These are phyloP conservation scores for Cyclotella sp. DNA, from an alignment of 108 stramenopile genomes.

Conservation along the genomic window DNA sequence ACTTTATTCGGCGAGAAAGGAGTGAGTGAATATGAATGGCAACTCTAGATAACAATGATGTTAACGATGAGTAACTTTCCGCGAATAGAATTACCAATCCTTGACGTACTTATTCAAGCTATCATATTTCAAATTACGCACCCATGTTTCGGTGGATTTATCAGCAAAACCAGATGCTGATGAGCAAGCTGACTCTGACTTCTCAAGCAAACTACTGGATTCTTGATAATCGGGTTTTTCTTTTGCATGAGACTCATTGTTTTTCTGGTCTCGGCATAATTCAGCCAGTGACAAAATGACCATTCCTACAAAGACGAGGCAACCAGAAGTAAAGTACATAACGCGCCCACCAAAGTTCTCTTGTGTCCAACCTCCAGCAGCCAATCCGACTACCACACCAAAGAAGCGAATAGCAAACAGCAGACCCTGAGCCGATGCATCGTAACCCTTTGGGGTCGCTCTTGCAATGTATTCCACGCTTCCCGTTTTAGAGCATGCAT, in stretches of 20 bases:
- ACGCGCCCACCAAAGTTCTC: conserved; percentile 42
- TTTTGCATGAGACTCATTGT: background rate
- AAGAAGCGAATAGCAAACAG: conserved; percentile 48
- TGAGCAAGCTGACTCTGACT: conserved; percentile 36
- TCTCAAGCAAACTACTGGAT: conserved; percentile 17
- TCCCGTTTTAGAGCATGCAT: conserved; percentile 55
- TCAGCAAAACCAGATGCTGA: conserved; percentile 39
- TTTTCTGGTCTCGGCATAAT: conserved; percentile 11
- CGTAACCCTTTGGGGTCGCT: conserved; percentile 54
- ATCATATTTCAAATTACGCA: conserved; percentile 46
- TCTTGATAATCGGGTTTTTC: conserved; percentile 21
- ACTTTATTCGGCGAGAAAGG: background rate
- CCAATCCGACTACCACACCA: conserved; percentile 60
- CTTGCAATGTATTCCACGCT: conserved; percentile 55
- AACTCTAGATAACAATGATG: background rate
- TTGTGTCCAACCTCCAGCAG: conserved; percentile 54
- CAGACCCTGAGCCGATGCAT: conserved; percentile 67
- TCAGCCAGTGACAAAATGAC: conserved; percentile 30
- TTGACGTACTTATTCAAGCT: conserved; percentile 48
- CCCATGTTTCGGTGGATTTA: conserved; percentile 33
- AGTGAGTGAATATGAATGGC: background rate
- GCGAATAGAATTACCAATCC: conserved; percentile 23
- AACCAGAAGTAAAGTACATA: conserved; percentile 50
- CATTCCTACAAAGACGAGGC: conserved; percentile 40
- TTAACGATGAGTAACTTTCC: background rate